These are phyloP conservation scores for Sarcodon sp. DNA, from an alignment of 768 basidiomycete species.

Conservation along the genomic window DNA sequence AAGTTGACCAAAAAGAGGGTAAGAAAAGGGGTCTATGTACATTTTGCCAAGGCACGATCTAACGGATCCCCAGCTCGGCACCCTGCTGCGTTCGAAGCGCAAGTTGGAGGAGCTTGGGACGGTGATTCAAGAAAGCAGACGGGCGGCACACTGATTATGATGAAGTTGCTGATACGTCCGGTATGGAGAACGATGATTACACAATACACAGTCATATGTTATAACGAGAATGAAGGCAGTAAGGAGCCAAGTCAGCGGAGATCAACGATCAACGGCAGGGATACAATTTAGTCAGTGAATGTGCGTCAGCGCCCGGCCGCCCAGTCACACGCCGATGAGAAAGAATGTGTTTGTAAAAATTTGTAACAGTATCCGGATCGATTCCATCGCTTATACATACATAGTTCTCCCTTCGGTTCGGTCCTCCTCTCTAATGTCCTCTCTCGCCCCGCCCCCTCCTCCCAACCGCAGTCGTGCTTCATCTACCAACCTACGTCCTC, in stretches of 20 bases:
- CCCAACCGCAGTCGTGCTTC: constrained; percentile 41
- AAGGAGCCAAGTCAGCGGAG: too few species aligned
- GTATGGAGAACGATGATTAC: background rate
- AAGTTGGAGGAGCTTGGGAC: constrained; percentile 93
- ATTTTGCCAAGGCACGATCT: constrained; percentile 1
- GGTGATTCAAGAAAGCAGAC: constrained; percentile 90
- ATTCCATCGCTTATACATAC: too few species aligned
- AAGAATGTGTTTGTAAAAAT: too few species aligned
- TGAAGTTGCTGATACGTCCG: background rate
- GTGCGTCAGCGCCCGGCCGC: too few species aligned
- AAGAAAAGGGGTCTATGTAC: constrained; percentile 2
- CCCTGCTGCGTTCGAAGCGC: constrained; percentile 95
- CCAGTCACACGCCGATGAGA: too few species aligned
- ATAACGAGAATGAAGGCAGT: too few species aligned
- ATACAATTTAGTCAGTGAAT: too few species aligned
- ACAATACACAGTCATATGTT: background rate
- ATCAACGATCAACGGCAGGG: too few species aligned
- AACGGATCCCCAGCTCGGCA: constrained; percentile 59
- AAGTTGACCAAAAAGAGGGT: constrained; percentile 99
- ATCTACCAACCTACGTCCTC: constrained; percentile 43
- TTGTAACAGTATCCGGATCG: too few species aligned
- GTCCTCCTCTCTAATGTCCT: constrained; percentile 1
- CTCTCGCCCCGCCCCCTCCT: constrained; percentile 23
- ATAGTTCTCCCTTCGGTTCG: too few species aligned
- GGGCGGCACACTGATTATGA: constrained; percentile 35